Evolutionary conservation across 345 rosid genomes (phyloP).

Genomic region (Hibiscus mutabilis): DNA sequence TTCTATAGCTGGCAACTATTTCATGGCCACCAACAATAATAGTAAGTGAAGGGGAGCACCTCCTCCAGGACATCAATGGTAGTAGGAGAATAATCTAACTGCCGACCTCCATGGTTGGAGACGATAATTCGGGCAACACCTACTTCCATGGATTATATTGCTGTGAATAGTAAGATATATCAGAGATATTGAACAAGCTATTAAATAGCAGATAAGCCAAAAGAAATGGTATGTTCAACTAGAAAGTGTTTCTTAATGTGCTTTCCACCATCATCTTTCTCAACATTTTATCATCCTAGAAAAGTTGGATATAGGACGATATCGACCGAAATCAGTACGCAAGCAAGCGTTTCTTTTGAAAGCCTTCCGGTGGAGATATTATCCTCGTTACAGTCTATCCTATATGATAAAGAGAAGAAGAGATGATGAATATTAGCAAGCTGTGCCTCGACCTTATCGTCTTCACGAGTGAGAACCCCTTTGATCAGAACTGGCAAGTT

Average conservation of each 20-base stretch:
- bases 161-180: conserved; percentile 25
- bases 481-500: conserved; percentile 68
- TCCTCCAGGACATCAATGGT: conserved; percentile 53
- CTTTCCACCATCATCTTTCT: background rate
- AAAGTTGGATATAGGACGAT: background rate
- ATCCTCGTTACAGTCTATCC: no score
- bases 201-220: background rate
- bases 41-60: conserved; percentile 23
- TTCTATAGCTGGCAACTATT: no score
- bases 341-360: no score
- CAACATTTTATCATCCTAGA: no score
- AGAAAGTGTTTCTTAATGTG: background rate
- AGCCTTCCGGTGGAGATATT: no score
- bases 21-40: background rate
- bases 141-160: conserved; percentile 47
- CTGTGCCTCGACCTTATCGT: conserved; percentile 36
- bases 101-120: conserved; percentile 72
- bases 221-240: background rate
- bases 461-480: conserved; percentile 77
- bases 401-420: no score
- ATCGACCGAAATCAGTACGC: background rate
- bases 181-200: background rate
- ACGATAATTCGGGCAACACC: conserved; percentile 53
- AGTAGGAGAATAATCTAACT: conserved; percentile 51
- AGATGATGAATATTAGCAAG: background rate